These are phyloP conservation scores for Claviceps sp. DNA, from an alignment of 2,329 filamentous ascomycete genomes.

Conservation along the genomic window DNA sequence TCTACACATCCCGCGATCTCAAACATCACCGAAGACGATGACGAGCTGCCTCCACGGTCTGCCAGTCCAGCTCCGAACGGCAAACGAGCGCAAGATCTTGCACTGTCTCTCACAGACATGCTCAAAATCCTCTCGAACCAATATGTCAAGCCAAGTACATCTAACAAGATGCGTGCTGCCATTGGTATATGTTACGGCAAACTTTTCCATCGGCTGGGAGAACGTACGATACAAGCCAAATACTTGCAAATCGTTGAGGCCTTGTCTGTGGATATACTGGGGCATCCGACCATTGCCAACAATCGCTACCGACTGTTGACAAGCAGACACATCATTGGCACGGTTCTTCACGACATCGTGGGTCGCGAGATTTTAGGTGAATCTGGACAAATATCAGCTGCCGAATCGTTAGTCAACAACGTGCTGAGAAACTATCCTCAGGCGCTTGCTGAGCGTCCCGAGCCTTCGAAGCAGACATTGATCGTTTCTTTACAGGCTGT, in stretches of 20 bases:
- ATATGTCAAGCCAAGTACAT: slow-evolving; percentile 65
- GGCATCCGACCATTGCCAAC: slow-evolving; percentile 59
- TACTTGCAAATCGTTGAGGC: slow-evolving; percentile 74
- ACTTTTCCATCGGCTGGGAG: slow-evolving; percentile 64
- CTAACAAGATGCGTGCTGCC: slow-evolving; percentile 68
- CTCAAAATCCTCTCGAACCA: slow-evolving; percentile 67
- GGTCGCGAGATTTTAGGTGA: slow-evolving; percentile 75
- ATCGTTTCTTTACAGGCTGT: slow-evolving; percentile 69
- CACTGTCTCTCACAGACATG: slow-evolving; percentile 64
- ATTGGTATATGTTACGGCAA: slow-evolving; percentile 80
- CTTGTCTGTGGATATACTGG: slow-evolving; percentile 67
- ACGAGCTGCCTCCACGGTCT: slow-evolving; percentile 53
- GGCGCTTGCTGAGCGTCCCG: slow-evolving; percentile 69
- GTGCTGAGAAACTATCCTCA: slow-evolving; percentile 92
- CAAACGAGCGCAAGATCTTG: slow-evolving; percentile 59
- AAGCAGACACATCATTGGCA: slow-evolving; percentile 71
- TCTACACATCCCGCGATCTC: slow-evolving; percentile 46
- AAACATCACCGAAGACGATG: slow-evolving; percentile 46
- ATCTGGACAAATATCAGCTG: slow-evolving; percentile 72
- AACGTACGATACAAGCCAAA: slow-evolving; percentile 68
- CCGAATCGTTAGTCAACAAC: slow-evolving; percentile 70
- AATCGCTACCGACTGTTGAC: slow-evolving; percentile 82
- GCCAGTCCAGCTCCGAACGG: slow-evolving; percentile 57
- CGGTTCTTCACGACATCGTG: slow-evolving; percentile 72
- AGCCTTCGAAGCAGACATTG: slow-evolving; percentile 78